These are phyloP conservation scores for Aspergillus caelatus DNA, from an alignment of 2,329 filamentous ascomycete species.

Conservation along the genomic window DNA sequence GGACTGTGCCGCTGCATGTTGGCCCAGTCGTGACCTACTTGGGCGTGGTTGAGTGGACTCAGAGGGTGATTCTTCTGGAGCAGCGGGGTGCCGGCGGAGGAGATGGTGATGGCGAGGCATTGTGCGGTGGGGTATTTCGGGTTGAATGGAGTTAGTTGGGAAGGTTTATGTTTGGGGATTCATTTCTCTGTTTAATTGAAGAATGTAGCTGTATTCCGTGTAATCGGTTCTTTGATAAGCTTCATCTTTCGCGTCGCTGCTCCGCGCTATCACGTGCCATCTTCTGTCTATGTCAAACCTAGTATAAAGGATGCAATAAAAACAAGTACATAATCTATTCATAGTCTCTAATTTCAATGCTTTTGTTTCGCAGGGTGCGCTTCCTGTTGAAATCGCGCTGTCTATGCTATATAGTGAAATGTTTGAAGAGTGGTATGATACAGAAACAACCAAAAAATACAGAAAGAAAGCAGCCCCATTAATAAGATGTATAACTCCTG, in stretches of 20 bases:
- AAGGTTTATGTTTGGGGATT: not conserved
- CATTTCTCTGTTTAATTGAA: not conserved
- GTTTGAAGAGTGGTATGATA: slow-evolving; percentile 14
- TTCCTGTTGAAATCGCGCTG: not conserved
- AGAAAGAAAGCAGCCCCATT: not conserved
- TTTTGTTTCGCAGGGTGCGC: not conserved
- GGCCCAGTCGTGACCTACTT: slow-evolving; percentile 14
- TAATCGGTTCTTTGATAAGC: not conserved
- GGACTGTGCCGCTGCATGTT: slow-evolving; percentile 11
- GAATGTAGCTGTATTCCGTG: not conserved
- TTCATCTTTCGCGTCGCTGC: not conserved
- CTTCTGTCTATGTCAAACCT: no score
- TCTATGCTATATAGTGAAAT: slow-evolving; percentile 7
- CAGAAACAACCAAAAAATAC: slow-evolving; percentile 8
- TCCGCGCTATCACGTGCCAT: slow-evolving; percentile 3
- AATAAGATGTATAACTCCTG: not conserved
- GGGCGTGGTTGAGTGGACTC: slow-evolving; percentile 16
- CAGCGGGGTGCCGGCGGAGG: slow-evolving; percentile 15
- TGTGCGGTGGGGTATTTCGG: slow-evolving; percentile 4
- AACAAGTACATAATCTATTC: not conserved
- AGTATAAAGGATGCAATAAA: not conserved
- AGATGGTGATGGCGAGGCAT: slow-evolving; percentile 27
- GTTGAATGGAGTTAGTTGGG: not conserved
- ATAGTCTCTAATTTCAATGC: not conserved
- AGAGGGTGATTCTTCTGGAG: not conserved